A percentile compares a stretch with the other conserved stretches of the same genome.
These are phyloP conservation scores for Isoetes taiwanensis DNA, from an alignment of 75 land plant genomes.

Conservation along the genomic window DNA sequence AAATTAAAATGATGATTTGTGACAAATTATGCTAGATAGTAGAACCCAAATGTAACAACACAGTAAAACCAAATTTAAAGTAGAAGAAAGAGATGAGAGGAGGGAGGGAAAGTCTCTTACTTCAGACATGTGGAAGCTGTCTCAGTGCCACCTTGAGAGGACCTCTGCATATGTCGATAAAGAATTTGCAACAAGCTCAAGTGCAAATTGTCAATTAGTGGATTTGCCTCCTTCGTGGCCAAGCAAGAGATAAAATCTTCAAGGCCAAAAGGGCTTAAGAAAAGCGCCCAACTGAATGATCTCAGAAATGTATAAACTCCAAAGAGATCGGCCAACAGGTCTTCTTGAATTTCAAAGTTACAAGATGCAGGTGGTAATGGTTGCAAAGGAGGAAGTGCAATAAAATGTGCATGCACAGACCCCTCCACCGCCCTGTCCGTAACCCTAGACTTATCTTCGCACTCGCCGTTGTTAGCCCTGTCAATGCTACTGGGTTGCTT, in stretches of 20 bases:
- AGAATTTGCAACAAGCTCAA: constrained; percentile 48
- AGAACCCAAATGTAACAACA: no score
- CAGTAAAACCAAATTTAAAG: no score
- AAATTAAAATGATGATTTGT: neutral
- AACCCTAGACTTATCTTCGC: neutral
- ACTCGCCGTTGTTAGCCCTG: neutral
- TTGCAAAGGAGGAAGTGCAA: neutral
- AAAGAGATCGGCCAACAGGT: constrained; percentile 43
- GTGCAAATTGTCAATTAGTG: constrained; percentile 60
- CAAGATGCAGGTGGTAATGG: constrained; percentile 57
- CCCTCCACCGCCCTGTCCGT: neutral
- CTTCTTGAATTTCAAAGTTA: constrained; percentile 32
- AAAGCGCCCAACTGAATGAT: constrained; percentile 59
- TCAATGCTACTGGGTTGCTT: neutral
- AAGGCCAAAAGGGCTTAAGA: constrained; percentile 67
- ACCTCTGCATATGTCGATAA: constrained; percentile 41
- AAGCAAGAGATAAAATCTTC: constrained; percentile 59
- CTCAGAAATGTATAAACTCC: constrained; percentile 62
- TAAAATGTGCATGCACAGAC: neutral
- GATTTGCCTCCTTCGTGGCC: constrained; percentile 31
- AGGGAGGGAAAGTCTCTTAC: no score
- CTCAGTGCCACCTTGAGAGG: constrained; percentile 36
- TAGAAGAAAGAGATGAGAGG: no score
- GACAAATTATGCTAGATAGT: no score
- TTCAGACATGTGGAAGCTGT: constrained; percentile 49